Evolutionary conservation across 108 stramenopile genomes (phyloP).

Genomic region (Halocafeteria seosinensis): DNA sequence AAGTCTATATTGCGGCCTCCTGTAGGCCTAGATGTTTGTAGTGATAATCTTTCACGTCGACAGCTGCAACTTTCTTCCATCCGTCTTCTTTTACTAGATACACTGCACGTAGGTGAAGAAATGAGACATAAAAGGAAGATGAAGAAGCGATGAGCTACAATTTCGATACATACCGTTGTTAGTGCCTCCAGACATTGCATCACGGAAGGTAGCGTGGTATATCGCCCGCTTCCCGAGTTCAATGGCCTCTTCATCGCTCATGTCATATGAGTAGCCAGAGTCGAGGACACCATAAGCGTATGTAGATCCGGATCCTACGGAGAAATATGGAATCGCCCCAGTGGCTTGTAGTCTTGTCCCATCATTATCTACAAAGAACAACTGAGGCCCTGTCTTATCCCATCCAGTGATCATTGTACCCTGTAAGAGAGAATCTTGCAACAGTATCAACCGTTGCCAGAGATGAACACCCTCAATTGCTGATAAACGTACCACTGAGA

Average conservation of each 20-base stretch:
- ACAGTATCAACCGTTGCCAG: too few relatives aligned
- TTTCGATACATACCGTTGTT: constrained; percentile 49
- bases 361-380: constrained; percentile 98
- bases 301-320: constrained; percentile 90
- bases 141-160: too few relatives aligned
- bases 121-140: too few relatives aligned
- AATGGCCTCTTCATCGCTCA: constrained; percentile 95
- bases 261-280: constrained; percentile 66
- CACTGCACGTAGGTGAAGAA: background rate
- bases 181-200: constrained; percentile 79
- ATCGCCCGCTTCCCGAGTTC: constrained; percentile 97
- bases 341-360: constrained; percentile 88
- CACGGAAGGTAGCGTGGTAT: constrained; percentile 95
- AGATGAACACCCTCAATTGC: too few relatives aligned
- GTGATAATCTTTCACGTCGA: constrained; percentile 30
- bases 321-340: constrained; percentile 49
- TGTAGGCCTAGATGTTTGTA: constrained; percentile 28
- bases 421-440: too few relatives aligned
- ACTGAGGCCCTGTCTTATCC: constrained; percentile 41
- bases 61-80: constrained; percentile 27
- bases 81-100: constrained; percentile 30
- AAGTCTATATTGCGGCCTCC: background rate
- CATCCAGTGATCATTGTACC: constrained; percentile 52
- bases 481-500: too few relatives aligned
- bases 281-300: constrained; percentile 99